Base-by-base conservation (phyloP, 345 rosid species). In the Rhodomyrtus tomentosa region DNA sequence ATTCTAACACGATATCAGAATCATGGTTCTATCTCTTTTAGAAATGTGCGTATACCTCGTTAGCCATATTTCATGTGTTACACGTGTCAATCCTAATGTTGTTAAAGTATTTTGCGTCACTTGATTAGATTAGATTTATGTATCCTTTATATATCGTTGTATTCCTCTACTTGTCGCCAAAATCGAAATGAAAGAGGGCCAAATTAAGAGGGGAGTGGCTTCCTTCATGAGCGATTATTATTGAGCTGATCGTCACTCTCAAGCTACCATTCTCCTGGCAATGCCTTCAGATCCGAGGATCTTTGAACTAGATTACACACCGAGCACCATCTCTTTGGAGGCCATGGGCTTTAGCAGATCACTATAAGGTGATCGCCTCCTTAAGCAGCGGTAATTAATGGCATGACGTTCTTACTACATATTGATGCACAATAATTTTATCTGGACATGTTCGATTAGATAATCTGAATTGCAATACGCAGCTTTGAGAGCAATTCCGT, bases 331-430 rank as follows among this genome's bases (percentile, higher is more conserved):
- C 21, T 59, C 10, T 1, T 27, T 16, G 21, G 38, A 6, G 73
- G 73, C 21, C 21, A 6, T 29, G 38, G 21, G 15, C 21, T 27
- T 59, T 59, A 59, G 40, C 15, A 9, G 10, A 15, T 8, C 20
- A 29, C 5, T 2, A 59, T 36, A 59, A 3, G 10, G 15, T 8
- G 18, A 29, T 59, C 10, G 32, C 21, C 15, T 59, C 15, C 9
- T 59, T 5, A 59, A 29, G 3, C 0, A 20, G 15, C 38, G 20
- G 18, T 29, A 59, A 27, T 27, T 10, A 59, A 0, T 2, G 2
- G 5, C 10, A 6, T 1, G 16, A 6, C 1, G 0, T 9, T 59
- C 21, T 1, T 58, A 13, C 18, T n/a, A 5, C 5, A 5, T n/a
- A 58, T 58, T 6, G 9, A 58, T n/a, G 9, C 32, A 24, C 11